Evolutionary conservation across 176 grass and related monocot genomes (phyloP).

Genomic region (Pontederia crassipes): DNA sequence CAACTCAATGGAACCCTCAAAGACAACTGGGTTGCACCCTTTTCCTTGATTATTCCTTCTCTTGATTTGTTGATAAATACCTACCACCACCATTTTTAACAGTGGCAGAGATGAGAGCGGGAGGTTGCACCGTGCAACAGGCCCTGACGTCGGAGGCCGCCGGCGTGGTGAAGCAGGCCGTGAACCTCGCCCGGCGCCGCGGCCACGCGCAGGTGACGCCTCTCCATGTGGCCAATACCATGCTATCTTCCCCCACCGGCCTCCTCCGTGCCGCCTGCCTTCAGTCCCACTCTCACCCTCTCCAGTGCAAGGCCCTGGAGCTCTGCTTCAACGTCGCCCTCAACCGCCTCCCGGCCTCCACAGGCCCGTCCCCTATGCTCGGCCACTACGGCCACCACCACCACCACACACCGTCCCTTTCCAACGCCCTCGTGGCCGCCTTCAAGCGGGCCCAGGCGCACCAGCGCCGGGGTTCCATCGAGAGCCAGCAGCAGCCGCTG

Average conservation of each 20-base stretch:
- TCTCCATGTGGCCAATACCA: conserved; percentile 76
- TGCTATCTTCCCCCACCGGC: conserved; percentile 44
- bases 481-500: conserved; percentile 28
- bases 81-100: neutral
- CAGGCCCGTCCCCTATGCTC: neutral
- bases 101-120: conserved; percentile 51
- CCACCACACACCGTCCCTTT: conserved; percentile 46
- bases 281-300: conserved; percentile 78
- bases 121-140: conserved; percentile 71
- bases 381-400: neutral
- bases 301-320: conserved; percentile 95
- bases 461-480: conserved; percentile 55
- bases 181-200: conserved; percentile 52
- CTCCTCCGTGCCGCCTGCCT: conserved; percentile 77
- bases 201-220: conserved; percentile 91
- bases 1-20: neutral
- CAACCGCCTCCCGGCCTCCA: conserved; percentile 72
- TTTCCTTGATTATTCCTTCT: too few relatives aligned
- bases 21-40: too few relatives aligned
- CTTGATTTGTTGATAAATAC: neutral
- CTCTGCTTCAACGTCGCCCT: conserved; percentile 98
- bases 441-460: conserved; percentile 92
- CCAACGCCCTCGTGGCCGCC: conserved; percentile 92
- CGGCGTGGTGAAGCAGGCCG: conserved; percentile 52
- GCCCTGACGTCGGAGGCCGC: conserved; percentile 65